A percentile compares a stretch with the other conserved stretches of the same genome.
These are phyloP conservation scores for Phragmites australis DNA, from an alignment of 176 grass and related monocot genomes.

Conservation along the genomic window DNA sequence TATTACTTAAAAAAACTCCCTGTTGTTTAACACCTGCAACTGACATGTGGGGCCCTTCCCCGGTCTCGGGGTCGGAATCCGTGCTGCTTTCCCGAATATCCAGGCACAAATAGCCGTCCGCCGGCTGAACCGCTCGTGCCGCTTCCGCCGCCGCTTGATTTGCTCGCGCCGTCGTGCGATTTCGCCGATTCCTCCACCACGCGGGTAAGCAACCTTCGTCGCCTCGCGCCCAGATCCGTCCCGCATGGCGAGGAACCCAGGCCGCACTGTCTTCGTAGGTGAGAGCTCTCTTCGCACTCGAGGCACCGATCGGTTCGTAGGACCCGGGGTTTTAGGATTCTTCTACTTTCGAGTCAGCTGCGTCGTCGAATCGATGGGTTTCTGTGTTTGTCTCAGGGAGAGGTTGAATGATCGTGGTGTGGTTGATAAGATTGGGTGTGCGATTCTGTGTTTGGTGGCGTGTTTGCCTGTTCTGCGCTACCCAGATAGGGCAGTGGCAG, in stretches of 20 bases:
- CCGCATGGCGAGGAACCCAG: slow-evolving; percentile 54
- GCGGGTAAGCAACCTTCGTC: neutral
- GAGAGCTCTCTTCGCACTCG: neutral
- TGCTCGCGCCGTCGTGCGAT: neutral
- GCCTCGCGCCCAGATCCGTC: neutral
- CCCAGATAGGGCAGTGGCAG: neutral
- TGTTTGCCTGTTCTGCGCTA: neutral
- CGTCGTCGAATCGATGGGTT: neutral
- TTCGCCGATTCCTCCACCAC: neutral
- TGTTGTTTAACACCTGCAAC: neutral
- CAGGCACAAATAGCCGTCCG: neutral
- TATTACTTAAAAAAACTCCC: no score
- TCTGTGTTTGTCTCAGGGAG: neutral
- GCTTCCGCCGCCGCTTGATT: neutral
- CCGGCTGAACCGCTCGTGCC: neutral
- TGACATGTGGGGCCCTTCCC: neutral
- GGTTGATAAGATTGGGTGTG: neutral
- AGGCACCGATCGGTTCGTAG: neutral
- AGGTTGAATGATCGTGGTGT: neutral
- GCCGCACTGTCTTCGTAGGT: slow-evolving; percentile 63
- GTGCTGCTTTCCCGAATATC: slow-evolving; percentile 22
- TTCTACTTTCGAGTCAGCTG: neutral
- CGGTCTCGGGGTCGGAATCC: neutral
- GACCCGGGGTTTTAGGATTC: neutral
- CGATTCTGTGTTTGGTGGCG: neutral